These are phyloP conservation scores for Suillus placidus DNA, from an alignment of 768 basidiomycete species.

Conservation along the genomic window DNA sequence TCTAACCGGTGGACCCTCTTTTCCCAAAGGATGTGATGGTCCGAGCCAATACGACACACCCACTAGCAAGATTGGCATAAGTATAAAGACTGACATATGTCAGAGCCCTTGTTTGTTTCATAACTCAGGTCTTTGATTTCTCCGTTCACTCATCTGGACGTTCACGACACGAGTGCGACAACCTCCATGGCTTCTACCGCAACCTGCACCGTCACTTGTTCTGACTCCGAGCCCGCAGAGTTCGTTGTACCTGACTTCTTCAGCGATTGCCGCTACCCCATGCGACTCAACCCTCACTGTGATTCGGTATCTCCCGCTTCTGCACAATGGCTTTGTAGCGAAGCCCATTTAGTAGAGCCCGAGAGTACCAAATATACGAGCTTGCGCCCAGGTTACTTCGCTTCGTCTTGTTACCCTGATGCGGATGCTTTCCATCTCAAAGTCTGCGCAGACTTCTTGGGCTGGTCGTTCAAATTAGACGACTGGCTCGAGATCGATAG, in stretches of 20 bases:
- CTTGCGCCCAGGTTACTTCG: constrained; percentile 49
- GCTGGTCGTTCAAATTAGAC: constrained; percentile 44
- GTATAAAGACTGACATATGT: not conserved
- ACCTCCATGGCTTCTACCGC: not conserved
- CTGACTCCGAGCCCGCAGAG: not conserved
- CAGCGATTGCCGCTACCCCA: not conserved
- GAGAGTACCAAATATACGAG: constrained; percentile 45
- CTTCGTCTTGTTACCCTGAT: constrained; percentile 64
- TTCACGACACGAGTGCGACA: not conserved
- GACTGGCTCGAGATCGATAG: constrained; percentile 1
- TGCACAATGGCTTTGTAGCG: not conserved
- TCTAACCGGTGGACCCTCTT: not conserved
- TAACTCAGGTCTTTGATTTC: not conserved
- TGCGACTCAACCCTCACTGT: not conserved
- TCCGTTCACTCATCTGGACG: not conserved
- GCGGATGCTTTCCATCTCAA: constrained; percentile 59
- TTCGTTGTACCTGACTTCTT: constrained; percentile 1
- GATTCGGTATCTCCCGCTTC: not conserved
- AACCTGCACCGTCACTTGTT: not conserved
- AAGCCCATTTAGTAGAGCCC: constrained; percentile 26
- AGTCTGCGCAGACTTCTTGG: constrained; percentile 70
- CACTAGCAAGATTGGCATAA: not conserved
- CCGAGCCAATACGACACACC: not conserved
- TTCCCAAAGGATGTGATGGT: not conserved
- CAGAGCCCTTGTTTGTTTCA: not conserved